Percentiles rank a stretch among this genome's conserved stretches.
These are phyloP conservation scores for Tuber magnatum DNA, from an alignment of 495 filamentous ascomycete genomes.

Conservation along the genomic window DNA sequence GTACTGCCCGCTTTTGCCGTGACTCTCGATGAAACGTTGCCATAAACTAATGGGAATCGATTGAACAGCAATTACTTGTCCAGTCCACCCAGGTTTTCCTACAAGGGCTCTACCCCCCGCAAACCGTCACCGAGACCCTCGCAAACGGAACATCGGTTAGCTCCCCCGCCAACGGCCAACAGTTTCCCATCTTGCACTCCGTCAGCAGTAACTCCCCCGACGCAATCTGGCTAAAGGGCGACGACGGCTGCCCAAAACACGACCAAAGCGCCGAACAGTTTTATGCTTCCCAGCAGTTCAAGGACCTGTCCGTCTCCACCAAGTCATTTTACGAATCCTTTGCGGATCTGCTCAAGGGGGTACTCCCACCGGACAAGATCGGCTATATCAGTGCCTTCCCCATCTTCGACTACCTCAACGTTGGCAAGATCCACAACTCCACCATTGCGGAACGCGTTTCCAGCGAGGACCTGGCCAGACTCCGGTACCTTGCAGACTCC, in stretches of 20 bases:
- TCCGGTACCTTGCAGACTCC: slow-evolving; percentile 58
- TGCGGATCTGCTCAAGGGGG: slow-evolving; percentile 42
- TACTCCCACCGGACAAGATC: slow-evolving; percentile 21
- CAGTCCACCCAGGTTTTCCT: slow-evolving; percentile 67
- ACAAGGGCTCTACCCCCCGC: slow-evolving; percentile 73
- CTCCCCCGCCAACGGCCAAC: slow-evolving; percentile 63
- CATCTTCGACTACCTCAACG: slow-evolving; percentile 70
- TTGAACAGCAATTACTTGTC: slow-evolving; percentile 46
- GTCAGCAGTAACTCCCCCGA: slow-evolving; percentile 49
- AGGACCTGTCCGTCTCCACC: slow-evolving; percentile 42
- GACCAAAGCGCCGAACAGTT: slow-evolving; percentile 44
- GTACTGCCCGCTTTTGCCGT: slow-evolving; percentile 43
- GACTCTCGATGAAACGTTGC: slow-evolving; percentile 47
- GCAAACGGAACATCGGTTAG: slow-evolving; percentile 55
- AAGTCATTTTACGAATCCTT: slow-evolving; percentile 51
- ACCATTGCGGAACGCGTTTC: slow-evolving; percentile 54
- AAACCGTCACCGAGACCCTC: slow-evolving; percentile 47
- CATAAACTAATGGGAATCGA: slow-evolving; percentile 29
- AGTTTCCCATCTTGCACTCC: slow-evolving; percentile 59
- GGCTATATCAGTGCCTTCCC: slow-evolving; percentile 53
- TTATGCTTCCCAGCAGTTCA: slow-evolving; percentile 43
- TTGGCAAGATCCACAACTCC: slow-evolving; percentile 63
- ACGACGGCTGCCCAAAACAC: slow-evolving; percentile 50
- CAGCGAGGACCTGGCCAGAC: slow-evolving; percentile 49
- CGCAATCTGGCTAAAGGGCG: slow-evolving; percentile 55